Conservation (phyloP, 371 early-diverging fungal species). For the Mortierella sp. region DNA sequence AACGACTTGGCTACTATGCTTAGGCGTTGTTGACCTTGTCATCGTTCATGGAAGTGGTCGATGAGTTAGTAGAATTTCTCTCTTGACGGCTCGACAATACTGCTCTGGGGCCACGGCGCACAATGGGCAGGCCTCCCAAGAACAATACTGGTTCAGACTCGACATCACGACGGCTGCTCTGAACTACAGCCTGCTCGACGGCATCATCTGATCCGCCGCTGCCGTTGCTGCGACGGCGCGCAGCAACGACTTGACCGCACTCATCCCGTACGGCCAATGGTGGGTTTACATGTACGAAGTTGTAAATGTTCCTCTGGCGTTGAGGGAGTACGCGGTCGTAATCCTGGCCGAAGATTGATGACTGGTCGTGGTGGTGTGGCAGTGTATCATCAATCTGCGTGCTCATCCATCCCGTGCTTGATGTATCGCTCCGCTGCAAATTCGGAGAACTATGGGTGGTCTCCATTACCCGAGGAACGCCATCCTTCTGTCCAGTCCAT, state of each 20-base stretch:
- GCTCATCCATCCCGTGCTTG: background rate
- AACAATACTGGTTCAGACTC: slow-evolving; percentile 49
- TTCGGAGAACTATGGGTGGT: background rate
- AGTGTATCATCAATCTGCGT: background rate
- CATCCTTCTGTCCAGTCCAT: background rate
- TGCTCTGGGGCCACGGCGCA: slow-evolving; percentile 4
- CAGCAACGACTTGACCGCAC: slow-evolving; percentile 22
- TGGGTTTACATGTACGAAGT: background rate
- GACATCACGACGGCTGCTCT: slow-evolving; percentile 52
- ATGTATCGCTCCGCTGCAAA: background rate
- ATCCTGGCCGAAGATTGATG: slow-evolving; percentile 12
- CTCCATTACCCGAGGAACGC: background rate
- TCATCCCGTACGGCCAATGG: slow-evolving; percentile 7
- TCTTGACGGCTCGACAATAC: slow-evolving; percentile 37
- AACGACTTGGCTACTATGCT: background rate
- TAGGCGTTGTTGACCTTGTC: slow-evolving; percentile 14
- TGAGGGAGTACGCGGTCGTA: slow-evolving; percentile 21
- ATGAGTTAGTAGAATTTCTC: slow-evolving; percentile 7
- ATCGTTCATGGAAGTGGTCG: slow-evolving; percentile 6
- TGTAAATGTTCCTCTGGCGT: slow-evolving; percentile 9
- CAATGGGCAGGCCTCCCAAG: slow-evolving; percentile 42
- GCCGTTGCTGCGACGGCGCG: slow-evolving; percentile 28
- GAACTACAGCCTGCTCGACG: slow-evolving; percentile 53
- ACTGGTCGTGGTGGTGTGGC: background rate
- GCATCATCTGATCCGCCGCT: slow-evolving; percentile 24